phyloP scores from a whole-genome alignment of 306 rosid genomes.

The Cucurbita ficifolia region DNA sequence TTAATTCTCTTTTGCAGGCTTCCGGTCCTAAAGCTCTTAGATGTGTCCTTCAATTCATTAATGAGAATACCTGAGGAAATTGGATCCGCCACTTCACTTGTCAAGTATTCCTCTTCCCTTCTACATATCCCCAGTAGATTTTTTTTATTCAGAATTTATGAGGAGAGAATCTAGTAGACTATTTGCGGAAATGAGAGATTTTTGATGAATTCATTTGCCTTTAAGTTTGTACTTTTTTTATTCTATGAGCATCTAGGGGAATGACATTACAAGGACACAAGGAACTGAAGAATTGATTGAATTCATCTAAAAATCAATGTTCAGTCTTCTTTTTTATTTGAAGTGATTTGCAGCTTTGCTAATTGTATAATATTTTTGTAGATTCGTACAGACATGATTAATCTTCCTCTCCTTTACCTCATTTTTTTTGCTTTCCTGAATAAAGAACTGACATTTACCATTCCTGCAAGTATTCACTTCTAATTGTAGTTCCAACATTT shows the following conservation, averaged over 20 bases:
- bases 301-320: not conserved
- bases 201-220: not conserved
- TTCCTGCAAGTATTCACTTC: not conserved
- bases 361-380: not conserved
- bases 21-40: constrained; percentile 50
- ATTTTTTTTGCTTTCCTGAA: not conserved
- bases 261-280: not conserved
- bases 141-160: not conserved
- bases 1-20: constrained; percentile 34
- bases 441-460: not conserved
- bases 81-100: constrained; percentile 67
- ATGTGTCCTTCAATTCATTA: constrained; percentile 58
- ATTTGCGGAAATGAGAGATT: not conserved
- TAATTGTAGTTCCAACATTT: not conserved
- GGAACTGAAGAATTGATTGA: not conserved
- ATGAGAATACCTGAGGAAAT: constrained; percentile 51
- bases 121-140: not conserved
- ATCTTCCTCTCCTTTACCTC: not conserved
- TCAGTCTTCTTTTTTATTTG: not conserved
- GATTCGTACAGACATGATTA: not conserved
- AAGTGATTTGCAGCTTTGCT: not conserved
- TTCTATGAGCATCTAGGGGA: not conserved
- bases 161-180: not conserved
- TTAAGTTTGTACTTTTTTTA: not conserved
- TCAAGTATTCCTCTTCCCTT: constrained; percentile 39